A percentile compares a stretch with the other conserved stretches of the same genome.
Conservation (phyloP, 345 rosid genomes). For the Turritis glabra region DNA sequence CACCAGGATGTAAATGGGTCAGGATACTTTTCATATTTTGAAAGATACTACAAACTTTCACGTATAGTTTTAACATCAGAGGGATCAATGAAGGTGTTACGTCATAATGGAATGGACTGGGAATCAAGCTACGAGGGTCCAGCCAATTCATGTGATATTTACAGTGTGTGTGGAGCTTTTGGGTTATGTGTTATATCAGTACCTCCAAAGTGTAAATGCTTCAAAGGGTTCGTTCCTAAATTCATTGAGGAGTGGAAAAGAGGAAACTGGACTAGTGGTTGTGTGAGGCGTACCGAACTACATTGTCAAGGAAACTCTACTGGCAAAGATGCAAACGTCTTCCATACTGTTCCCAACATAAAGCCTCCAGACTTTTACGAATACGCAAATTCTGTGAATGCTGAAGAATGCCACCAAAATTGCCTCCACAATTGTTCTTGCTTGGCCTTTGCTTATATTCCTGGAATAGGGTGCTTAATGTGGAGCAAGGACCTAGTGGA, state of each 20-base stretch:
- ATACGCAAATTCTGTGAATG: no score
- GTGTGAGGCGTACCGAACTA: constrained; percentile 26
- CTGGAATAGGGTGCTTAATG: constrained; percentile 28
- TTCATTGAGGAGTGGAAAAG: constrained; percentile 18
- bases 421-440: constrained; percentile 35
- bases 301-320: constrained; percentile 6
- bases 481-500: constrained; percentile 21
- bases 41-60: neutral
- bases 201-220: constrained; percentile 21
- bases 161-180: constrained; percentile 27
- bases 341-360: neutral
- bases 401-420: neutral
- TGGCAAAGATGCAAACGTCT: constrained; percentile 1
- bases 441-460: constrained; percentile 19
- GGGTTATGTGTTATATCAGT: constrained; percentile 7
- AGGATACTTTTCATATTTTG: neutral
- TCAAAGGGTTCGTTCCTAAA: constrained; percentile 28
- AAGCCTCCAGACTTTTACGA: constrained; percentile 32
- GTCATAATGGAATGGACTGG: neutral
- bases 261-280: constrained; percentile 32
- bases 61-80: neutral
- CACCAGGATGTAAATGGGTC: constrained; percentile 10
- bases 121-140: neutral
- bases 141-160: neutral
- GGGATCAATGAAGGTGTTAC: neutral